A percentile compares a stretch with the other conserved stretches of the same genome.
Evolutionary conservation across 2,329 filamentous ascomycete genomes (phyloP).

Genomic region (Cladosporium cucumerinum): DNA sequence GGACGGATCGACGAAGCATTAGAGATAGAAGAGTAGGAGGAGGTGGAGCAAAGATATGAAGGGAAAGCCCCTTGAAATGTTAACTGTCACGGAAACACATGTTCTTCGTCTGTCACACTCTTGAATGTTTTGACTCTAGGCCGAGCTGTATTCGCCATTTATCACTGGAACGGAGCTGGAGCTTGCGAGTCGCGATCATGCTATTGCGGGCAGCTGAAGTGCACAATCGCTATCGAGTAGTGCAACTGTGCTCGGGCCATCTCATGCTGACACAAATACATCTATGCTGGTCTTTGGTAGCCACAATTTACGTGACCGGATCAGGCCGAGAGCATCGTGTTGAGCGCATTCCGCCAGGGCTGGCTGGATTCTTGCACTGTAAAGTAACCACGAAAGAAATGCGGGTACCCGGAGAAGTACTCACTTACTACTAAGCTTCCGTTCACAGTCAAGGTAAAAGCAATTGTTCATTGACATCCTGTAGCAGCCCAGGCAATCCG

Average conservation of each 20-base stretch:
- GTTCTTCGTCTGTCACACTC: neutral
- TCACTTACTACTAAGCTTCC: neutral
- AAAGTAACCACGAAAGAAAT: neutral
- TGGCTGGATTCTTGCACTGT: neutral
- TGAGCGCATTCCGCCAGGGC: too few species aligned
- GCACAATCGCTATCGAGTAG: neutral
- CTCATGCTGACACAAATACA: neutral
- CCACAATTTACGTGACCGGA: neutral
- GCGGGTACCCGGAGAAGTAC: neutral
- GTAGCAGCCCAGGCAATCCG: neutral
- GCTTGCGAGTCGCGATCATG: neutral
- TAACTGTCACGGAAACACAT: neutral
- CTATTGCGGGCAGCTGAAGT: neutral
- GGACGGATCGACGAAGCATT: neutral
- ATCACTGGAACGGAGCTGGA: neutral
- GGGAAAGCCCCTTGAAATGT: neutral
- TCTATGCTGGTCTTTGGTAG: neutral
- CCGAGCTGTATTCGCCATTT: neutral
- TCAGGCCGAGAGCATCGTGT: neutral
- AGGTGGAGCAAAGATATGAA: constrained; percentile 1
- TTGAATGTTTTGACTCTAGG: neutral
- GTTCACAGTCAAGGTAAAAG: neutral
- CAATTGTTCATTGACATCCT: neutral
- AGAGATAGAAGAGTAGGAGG: constrained; percentile 3
- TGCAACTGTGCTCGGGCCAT: neutral